These are phyloP conservation scores for Porpolomopsis calyptriformis DNA, from an alignment of 768 basidiomycete genomes.

Conservation along the genomic window DNA sequence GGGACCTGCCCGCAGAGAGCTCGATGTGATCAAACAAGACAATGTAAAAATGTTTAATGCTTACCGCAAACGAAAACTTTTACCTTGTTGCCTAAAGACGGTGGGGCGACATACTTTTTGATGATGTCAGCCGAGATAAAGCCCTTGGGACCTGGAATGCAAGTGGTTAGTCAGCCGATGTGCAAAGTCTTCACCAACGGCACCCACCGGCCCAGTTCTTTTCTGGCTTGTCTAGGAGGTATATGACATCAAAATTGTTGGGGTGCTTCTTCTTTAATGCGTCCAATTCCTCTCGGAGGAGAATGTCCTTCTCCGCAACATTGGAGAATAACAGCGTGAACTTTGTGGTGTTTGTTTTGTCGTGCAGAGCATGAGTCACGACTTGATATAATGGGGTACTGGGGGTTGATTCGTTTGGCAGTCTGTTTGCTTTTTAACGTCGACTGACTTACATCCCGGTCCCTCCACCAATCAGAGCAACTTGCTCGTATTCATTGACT, in stretches of 20 bases:
- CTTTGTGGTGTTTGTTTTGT: conserved; percentile 80
- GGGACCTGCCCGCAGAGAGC: conserved; percentile 40
- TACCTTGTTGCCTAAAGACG: conserved; percentile 61
- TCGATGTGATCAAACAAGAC: conserved; percentile 1
- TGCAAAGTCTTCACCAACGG: conserved; percentile 3
- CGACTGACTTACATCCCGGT: conserved; percentile 67
- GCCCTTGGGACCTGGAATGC: conserved; percentile 47
- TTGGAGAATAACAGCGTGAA: conserved; percentile 91
- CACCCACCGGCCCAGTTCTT: conserved; percentile 43
- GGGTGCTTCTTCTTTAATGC: conserved; percentile 57
- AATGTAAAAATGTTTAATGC: conserved; percentile 14
- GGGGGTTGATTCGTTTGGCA: conserved; percentile 10
- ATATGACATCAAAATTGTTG: conserved; percentile 68
- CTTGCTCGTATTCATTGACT: conserved; percentile 79
- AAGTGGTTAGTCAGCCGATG: neutral
- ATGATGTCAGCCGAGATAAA: conserved; percentile 67
- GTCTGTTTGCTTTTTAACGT: neutral
- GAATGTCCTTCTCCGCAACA: conserved; percentile 81
- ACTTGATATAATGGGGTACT: conserved; percentile 83
- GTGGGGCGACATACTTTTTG: conserved; percentile 57
- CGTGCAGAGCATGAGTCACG: conserved; percentile 58
- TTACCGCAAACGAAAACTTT: conserved; percentile 85
- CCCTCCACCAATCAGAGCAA: conserved; percentile 88
- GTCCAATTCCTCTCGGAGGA: conserved; percentile 72
- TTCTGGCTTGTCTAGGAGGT: conserved; percentile 72